phyloP scores from a whole-genome alignment of 2,329 filamentous ascomycete species.

The Chaetomiaceae sp. region DNA sequence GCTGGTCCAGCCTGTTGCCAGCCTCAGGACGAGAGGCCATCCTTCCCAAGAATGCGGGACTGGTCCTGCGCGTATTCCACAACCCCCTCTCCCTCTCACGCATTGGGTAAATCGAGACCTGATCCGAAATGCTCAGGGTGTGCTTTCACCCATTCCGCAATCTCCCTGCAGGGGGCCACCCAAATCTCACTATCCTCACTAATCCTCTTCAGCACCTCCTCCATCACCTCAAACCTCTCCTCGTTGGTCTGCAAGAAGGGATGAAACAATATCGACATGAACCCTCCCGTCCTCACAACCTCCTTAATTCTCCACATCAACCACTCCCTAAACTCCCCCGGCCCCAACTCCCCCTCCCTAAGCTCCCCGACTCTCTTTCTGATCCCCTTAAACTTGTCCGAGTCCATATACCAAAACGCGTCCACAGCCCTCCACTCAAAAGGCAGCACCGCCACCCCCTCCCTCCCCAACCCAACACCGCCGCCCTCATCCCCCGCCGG shows the following conservation, averaged over 20 bases:
- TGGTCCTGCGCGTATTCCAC: too few relatives aligned
- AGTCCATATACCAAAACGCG: conserved; percentile 33
- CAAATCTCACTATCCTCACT: conserved; percentile 24
- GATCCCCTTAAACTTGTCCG: conserved; percentile 26
- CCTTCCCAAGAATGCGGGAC: too few relatives aligned
- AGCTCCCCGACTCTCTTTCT: conserved; percentile 21
- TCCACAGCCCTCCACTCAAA: conserved; percentile 31
- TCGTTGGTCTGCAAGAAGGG: conserved; percentile 28
- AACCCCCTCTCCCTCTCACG: too few relatives aligned
- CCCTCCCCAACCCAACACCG: conserved; percentile 19
- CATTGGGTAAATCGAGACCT: too few relatives aligned
- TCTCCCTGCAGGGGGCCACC: conserved; percentile 28
- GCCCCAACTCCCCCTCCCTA: conserved; percentile 13
- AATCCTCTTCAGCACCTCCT: conserved; percentile 24
- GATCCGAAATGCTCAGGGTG: conserved; percentile 14
- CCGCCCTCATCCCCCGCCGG: conserved; percentile 25
- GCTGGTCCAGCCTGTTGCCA: too few relatives aligned
- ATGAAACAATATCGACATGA: conserved; percentile 30
- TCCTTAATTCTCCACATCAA: conserved; percentile 25
- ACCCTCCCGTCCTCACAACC: conserved; percentile 19
- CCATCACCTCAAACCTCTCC: conserved; percentile 26
- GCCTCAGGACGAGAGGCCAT: too few relatives aligned
- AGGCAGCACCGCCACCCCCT: conserved; percentile 26
- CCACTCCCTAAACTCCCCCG: conserved; percentile 21
- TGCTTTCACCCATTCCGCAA: conserved; percentile 26